Conservation (phyloP, 73 alveolate species). For the Symbiodinium natans region DNA sequence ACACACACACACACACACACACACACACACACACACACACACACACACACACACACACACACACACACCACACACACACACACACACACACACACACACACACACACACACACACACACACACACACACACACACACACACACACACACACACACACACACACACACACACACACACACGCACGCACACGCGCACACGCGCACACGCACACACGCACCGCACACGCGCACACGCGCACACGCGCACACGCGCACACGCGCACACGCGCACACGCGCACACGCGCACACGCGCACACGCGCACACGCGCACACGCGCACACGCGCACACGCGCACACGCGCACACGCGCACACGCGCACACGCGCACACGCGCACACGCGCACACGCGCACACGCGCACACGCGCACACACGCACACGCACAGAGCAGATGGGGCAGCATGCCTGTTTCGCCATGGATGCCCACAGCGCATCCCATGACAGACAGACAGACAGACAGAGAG, state of each 20-base stretch:
- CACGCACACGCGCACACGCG: not conserved
- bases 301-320: conserved; percentile 17
- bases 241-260: conserved; percentile 8
- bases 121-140: not conserved
- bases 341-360: conserved; percentile 40
- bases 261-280: conserved; percentile 2
- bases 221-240: not conserved
- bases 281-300: conserved; percentile 22
- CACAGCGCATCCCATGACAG: no score
- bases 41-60: not conserved
- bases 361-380: conserved; percentile 43
- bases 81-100: not conserved
- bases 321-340: conserved; percentile 40
- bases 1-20: not conserved
- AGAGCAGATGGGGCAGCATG: not conserved
- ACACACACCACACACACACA: no score
- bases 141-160: not conserved
- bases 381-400: conserved; percentile 40
- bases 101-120: not conserved
- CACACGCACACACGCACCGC: not conserved
- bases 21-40: not conserved
- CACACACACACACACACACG: not conserved
- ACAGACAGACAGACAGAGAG: no score
- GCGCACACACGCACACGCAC: conserved; percentile 15
- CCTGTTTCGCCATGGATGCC: no score